These are phyloP conservation scores for Rhytidhysteron rufulum DNA, from an alignment of 2,329 filamentous ascomycete species.

Conservation along the genomic window DNA sequence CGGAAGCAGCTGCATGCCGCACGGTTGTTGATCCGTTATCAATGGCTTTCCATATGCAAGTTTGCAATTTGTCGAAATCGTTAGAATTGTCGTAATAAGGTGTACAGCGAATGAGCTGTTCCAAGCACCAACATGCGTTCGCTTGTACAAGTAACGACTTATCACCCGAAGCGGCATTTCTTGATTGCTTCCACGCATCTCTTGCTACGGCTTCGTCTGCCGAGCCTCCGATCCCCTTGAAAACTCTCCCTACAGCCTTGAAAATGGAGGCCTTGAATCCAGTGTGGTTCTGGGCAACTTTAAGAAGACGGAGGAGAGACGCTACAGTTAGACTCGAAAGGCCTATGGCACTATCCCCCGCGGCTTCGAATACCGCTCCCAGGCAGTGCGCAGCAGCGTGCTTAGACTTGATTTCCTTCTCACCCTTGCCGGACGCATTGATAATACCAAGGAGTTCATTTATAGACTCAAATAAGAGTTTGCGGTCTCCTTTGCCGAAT, in stretches of 20 bases:
- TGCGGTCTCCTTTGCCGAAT: constrained; percentile 80
- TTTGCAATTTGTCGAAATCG: constrained; percentile 87
- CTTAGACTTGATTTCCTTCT: constrained; percentile 73
- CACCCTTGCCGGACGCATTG: constrained; percentile 65
- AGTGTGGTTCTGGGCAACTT: constrained; percentile 72
- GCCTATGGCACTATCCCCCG: constrained; percentile 87
- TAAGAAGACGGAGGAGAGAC: constrained; percentile 73
- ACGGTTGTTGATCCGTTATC: constrained; percentile 74
- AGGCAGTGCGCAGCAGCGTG: constrained; percentile 86
- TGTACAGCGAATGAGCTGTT: constrained; percentile 67
- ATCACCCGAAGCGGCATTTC: constrained; percentile 71
- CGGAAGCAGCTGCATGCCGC: constrained; percentile 80
- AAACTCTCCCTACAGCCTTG: constrained; percentile 69
- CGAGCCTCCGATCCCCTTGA: constrained; percentile 68
- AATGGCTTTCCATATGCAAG: constrained; percentile 77
- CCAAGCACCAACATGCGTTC: constrained; percentile 74
- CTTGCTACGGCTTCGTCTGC: constrained; percentile 82
- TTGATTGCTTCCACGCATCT: constrained; percentile 89
- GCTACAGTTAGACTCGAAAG: constrained; percentile 72
- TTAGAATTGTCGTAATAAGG: constrained; percentile 80
- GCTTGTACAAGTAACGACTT: constrained; percentile 79
- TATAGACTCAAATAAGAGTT: constrained; percentile 89
- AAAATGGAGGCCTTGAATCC: constrained; percentile 79
- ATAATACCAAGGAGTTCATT: constrained; percentile 78
- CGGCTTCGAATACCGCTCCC: constrained; percentile 85